Percentiles rank a stretch among this genome's conserved stretches.
Evolutionary conservation across 345 rosid genomes (phyloP).

Genomic region (Raphanus sativus): DNA sequence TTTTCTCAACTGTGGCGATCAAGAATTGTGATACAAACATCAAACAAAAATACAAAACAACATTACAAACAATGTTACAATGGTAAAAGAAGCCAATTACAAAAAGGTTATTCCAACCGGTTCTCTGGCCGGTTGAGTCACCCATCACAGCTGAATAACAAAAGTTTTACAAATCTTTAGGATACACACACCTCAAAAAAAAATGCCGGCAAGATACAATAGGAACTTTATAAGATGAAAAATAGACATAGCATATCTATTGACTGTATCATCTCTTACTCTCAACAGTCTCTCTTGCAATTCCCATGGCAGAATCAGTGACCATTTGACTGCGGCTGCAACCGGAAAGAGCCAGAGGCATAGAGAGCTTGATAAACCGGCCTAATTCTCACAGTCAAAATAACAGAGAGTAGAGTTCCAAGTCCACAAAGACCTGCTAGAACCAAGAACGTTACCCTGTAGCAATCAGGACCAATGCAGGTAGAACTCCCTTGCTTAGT

Average conservation of each 20-base stretch:
- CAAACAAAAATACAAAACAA: constrained; percentile 7
- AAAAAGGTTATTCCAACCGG: background rate
- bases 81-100: constrained; percentile 12
- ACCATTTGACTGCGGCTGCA: constrained; percentile 44
- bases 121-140: background rate
- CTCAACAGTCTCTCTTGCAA: background rate
- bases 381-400: constrained; percentile 68
- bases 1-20: background rate
- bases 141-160: background rate
- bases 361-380: constrained; percentile 95
- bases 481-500: constrained; percentile 71
- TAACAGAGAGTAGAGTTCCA: constrained; percentile 59
- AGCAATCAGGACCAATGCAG: constrained; percentile 86
- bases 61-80: background rate
- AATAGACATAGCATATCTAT: background rate
- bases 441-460: constrained; percentile 66
- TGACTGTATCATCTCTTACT: background rate
- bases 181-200: constrained; percentile 11
- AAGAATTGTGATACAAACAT: background rate
- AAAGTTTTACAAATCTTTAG: constrained; percentile 1
- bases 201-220: constrained; percentile 15
- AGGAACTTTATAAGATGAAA: constrained; percentile 16
- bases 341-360: constrained; percentile 71
- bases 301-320: constrained; percentile 5
- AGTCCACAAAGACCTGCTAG: constrained; percentile 77